Evolutionary conservation across 208 protist genomes (phyloP).

Genomic region (Acanthamoeba divionensis): DNA sequence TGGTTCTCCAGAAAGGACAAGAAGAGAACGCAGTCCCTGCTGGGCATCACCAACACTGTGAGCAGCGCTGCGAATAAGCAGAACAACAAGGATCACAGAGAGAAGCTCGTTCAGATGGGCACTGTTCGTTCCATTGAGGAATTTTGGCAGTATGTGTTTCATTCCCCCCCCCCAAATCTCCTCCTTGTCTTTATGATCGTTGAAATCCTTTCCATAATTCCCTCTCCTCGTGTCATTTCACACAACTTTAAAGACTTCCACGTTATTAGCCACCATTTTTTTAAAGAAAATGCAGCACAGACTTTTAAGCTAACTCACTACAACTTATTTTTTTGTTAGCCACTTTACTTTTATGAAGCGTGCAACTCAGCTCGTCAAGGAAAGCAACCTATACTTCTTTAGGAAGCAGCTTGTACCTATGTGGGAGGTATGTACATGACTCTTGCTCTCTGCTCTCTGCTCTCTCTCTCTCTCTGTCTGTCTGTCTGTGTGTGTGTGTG

Average conservation of each 20-base stretch:
- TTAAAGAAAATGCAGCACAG: too few relatives aligned
- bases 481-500: too few relatives aligned
- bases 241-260: not conserved
- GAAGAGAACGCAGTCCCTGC: slow-evolving; percentile 35
- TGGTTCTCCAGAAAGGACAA: slow-evolving; percentile 61
- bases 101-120: slow-evolving; percentile 55
- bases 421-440: slow-evolving; percentile 47
- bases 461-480: not conserved
- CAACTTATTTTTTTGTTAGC: not conserved
- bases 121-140: slow-evolving; percentile 61
- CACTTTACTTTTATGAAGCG: slow-evolving; percentile 25
- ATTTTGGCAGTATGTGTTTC: slow-evolving; percentile 57
- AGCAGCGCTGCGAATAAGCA: not conserved
- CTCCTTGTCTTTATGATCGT: not conserved
- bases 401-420: slow-evolving; percentile 47
- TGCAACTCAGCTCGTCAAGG: slow-evolving; percentile 39
- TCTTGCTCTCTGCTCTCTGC: not conserved
- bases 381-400: slow-evolving; percentile 60
- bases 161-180: too few relatives aligned
- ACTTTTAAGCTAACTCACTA: too few relatives aligned
- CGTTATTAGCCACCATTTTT: too few relatives aligned
- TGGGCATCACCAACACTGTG: not conserved
- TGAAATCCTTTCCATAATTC: not conserved
- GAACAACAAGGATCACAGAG: slow-evolving; percentile 49
- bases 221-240: not conserved